Base-by-base conservation (phyloP, 1,284 basidiomycete genomes). In the Ustilago xerochloae region DNA sequence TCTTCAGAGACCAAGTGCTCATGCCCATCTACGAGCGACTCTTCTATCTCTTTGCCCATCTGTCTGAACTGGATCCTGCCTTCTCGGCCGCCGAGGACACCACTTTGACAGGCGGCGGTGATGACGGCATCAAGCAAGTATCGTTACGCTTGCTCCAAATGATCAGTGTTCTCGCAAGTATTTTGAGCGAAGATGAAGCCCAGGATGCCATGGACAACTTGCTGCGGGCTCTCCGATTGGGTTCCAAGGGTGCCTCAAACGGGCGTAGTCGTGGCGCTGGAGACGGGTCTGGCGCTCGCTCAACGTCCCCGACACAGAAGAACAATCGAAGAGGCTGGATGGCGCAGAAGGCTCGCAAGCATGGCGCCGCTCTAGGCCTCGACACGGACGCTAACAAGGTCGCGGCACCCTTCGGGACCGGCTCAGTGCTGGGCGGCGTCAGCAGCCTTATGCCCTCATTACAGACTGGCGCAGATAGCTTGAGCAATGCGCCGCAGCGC, bases 1-100 rank as follows among this genome's bases (percentile, higher is more conserved):
- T 90, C 4, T 95, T 95, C 83, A 89, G 93, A 12, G 93, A 95
- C 85, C 78, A 79, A 26, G 62, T 83, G n/a, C 55, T 83, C 2
- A 39, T 82, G 54, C 78, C 79, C n/a, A 63, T 78, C 48, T 67
- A 70, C 48, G 80, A 81, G 32, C 59, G 75, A 48, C 70, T 83
- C 13, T 63, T 75, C 20, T 47, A 63, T n/a, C 64, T 77, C 2
- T 75, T 80, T 54, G 60, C 56, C 4, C 63, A 71, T 10, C 62
- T 75, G 26, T 58, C 63, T 20, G 77, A 76, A 28, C 54, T 75
- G 6, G 77, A 78, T 41, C 73, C 68, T 1, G 56, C 57, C 20
- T 71, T 67, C 20, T 53, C 62, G 7, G 51, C 58, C 4, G 48
- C 46, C 12, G 53, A 65, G 35, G 61, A 48, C 32, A 20, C 63